Conservation (phyloP, 305 asterid genomes). For the Striga hermonthica region DNA sequence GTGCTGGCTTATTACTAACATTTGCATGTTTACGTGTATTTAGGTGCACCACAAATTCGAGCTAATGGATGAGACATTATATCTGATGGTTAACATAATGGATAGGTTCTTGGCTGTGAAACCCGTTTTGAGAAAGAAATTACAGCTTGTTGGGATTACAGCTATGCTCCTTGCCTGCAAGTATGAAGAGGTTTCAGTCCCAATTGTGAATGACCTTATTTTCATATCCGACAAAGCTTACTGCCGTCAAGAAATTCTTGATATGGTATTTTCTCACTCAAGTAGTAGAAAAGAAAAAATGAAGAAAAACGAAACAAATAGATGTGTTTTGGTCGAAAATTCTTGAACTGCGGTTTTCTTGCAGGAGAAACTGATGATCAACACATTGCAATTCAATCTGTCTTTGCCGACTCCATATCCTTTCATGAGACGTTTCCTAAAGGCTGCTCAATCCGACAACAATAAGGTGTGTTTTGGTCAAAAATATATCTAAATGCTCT, state of each 20-base stretch:
- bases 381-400: constrained; percentile 64
- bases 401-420: constrained; percentile 82
- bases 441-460: constrained; percentile 70
- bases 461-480: constrained; percentile 38
- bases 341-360: neutral
- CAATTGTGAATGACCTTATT: constrained; percentile 65
- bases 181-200: constrained; percentile 74
- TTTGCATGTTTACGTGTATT: neutral
- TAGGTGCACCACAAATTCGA: constrained; percentile 83
- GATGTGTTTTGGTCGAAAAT: neutral
- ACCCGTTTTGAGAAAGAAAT: constrained; percentile 52
- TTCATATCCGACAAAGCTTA: constrained; percentile 79
- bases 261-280: constrained; percentile 41
- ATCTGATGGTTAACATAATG: constrained; percentile 58
- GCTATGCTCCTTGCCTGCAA: constrained; percentile 81
- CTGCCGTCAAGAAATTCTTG: constrained; percentile 55
- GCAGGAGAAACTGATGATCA: constrained; percentile 81
- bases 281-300: neutral
- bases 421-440: constrained; percentile 76
- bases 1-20: neutral
- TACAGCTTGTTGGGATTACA: constrained; percentile 79
- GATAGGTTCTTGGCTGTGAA: constrained; percentile 69
- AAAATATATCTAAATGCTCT: too few species aligned
- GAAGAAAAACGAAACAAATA: neutral
- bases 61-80: constrained; percentile 63